Conservation (phyloP, 106 monocot species). For the Platanthera guangdongensis region DNA sequence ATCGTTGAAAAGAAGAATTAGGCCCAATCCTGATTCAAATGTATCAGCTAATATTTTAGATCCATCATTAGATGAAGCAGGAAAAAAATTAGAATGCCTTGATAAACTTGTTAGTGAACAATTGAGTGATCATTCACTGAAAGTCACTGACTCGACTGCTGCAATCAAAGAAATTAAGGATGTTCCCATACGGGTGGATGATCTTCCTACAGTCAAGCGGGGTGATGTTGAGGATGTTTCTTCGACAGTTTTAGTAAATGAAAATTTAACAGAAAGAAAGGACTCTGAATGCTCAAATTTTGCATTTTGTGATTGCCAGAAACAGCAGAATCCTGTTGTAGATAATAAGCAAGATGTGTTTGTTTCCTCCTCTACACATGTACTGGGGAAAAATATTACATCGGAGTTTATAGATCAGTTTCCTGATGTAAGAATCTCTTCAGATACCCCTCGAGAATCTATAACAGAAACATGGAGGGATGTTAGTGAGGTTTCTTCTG, state of each 20-base stretch:
- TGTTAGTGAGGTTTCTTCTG: constrained; percentile 26
- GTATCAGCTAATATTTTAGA: constrained; percentile 1
- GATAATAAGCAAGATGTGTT: constrained; percentile 1
- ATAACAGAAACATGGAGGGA: constrained; percentile 18
- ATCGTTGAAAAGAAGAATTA: constrained; percentile 11
- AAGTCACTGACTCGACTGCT: neutral
- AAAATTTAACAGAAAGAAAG: constrained; percentile 14
- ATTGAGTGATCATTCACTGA: constrained; percentile 1
- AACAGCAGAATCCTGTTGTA: constrained; percentile 7
- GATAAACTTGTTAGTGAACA: constrained; percentile 18
- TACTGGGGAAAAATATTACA: constrained; percentile 7
- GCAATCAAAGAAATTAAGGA: constrained; percentile 9
- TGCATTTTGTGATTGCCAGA: constrained; percentile 7
- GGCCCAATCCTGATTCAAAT: constrained; percentile 9
- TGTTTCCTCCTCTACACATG: neutral
- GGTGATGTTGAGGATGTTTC: constrained; percentile 52
- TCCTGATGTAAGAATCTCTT: constrained; percentile 23
- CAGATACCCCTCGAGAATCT: constrained; percentile 19
- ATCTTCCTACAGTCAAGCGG: constrained; percentile 45
- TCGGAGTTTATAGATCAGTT: constrained; percentile 23
- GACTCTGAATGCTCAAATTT: constrained; percentile 5
- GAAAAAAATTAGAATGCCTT: constrained; percentile 17
- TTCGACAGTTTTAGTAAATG: constrained; percentile 12
- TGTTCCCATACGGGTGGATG: constrained; percentile 9
- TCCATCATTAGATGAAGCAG: constrained; percentile 11